These are phyloP conservation scores for Catunica adiposa DNA, from an alignment of 2,329 filamentous ascomycete species.

Conservation along the genomic window DNA sequence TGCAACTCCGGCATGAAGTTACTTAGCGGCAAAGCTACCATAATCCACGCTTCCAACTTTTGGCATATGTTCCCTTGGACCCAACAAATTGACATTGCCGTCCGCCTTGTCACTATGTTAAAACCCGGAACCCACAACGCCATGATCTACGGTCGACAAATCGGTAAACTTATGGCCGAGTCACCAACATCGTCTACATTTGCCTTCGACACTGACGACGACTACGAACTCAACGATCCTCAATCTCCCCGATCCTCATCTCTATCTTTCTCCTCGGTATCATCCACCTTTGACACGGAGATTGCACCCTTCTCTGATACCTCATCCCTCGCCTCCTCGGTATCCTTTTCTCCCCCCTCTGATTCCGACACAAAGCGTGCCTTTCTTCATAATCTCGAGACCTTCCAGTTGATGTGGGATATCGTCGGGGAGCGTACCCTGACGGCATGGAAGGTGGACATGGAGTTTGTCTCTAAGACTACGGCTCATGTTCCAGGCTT, in stretches of 20 bases:
- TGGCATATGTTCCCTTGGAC: slow-evolving; percentile 34
- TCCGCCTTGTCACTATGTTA: slow-evolving; percentile 29
- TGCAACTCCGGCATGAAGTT: slow-evolving; percentile 22
- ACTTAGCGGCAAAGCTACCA: slow-evolving; percentile 27
- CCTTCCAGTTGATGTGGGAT: slow-evolving; percentile 38
- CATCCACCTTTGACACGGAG: slow-evolving; percentile 9
- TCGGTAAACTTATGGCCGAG: slow-evolving; percentile 22
- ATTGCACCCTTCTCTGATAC: slow-evolving; percentile 13
- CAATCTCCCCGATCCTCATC: slow-evolving; percentile 1
- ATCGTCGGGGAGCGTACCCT: slow-evolving; percentile 32
- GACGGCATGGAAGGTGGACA: slow-evolving; percentile 32
- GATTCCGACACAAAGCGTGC: slow-evolving; percentile 3
- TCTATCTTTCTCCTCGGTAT: slow-evolving; percentile 5
- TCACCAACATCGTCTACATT: background rate
- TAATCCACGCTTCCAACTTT: slow-evolving; percentile 33
- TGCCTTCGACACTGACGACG: background rate
- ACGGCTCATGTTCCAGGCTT: slow-evolving; percentile 15
- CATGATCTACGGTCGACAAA: slow-evolving; percentile 35
- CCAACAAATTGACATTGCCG: slow-evolving; percentile 29
- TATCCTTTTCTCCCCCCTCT: slow-evolving; percentile 13
- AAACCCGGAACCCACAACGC: slow-evolving; percentile 27
- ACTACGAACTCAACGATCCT: background rate
- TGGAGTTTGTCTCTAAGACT: slow-evolving; percentile 21
- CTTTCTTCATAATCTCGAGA: slow-evolving; percentile 32
- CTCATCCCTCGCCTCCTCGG: slow-evolving; percentile 9